phyloP scores from a whole-genome alignment of 495 filamentous ascomycete genomes.

The Polyplosphaeria fusca region DNA sequence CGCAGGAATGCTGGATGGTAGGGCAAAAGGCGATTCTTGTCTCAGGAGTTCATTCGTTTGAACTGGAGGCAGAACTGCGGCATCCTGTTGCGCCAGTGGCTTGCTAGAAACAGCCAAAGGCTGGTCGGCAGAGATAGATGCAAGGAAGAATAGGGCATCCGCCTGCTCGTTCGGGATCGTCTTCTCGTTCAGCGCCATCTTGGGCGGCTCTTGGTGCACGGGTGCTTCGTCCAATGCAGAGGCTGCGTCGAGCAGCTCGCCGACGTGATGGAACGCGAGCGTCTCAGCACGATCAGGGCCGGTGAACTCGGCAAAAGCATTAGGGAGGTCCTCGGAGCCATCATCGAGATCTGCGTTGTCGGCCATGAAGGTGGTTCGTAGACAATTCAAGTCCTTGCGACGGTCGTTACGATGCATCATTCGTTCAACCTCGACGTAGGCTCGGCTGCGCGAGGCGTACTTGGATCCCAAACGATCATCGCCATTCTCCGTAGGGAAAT shows the following conservation, averaged over 20 bases:
- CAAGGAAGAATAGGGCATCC: constrained; percentile 25
- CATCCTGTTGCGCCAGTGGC: background rate
- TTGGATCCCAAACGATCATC: constrained; percentile 24
- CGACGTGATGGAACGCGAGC: constrained; percentile 11
- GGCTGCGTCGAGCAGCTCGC: constrained; percentile 21
- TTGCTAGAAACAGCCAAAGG: background rate
- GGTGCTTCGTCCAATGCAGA: constrained; percentile 9
- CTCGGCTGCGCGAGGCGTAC: constrained; percentile 31
- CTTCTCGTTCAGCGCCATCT: too few species aligned
- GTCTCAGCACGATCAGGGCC: constrained; percentile 27
- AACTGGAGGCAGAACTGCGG: constrained; percentile 4
- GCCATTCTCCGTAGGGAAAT: constrained; percentile 3
- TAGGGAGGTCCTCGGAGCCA: constrained; percentile 12
- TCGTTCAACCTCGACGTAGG: constrained; percentile 29
- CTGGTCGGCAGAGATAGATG: constrained; percentile 17
- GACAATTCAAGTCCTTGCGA: constrained; percentile 6
- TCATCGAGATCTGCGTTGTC: constrained; percentile 21
- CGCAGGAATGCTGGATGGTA: too few species aligned
- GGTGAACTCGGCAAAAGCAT: constrained; percentile 23
- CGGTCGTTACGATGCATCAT: constrained; percentile 15
- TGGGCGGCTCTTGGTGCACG: background rate
- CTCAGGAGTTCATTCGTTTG: background rate
- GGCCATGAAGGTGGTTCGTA: constrained; percentile 6
- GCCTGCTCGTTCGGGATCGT: constrained; percentile 18
- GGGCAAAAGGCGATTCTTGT: background rate